phyloP scores from a whole-genome alignment of 2,329 filamentous ascomycete species.

The Rhynchosporium secalis region DNA sequence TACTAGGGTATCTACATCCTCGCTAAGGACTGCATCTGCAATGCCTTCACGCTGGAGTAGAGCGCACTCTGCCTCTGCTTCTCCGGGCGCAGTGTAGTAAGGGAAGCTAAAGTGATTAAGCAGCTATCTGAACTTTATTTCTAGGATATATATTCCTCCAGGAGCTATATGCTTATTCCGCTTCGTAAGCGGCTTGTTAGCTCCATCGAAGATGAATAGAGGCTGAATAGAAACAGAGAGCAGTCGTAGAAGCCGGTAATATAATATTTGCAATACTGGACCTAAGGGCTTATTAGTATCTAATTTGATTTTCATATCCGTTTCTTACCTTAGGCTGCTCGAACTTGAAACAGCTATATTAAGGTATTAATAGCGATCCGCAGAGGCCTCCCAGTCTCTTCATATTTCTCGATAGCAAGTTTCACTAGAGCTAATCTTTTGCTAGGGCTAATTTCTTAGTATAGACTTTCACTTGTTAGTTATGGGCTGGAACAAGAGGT shows the following conservation, averaged over 20 bases:
- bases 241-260: slow-evolving; percentile 82
- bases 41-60: slow-evolving; percentile 78
- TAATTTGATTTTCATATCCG: background rate
- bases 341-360: slow-evolving; percentile 96
- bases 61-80: slow-evolving; percentile 95
- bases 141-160: slow-evolving; percentile 64
- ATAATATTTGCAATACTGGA: slow-evolving; percentile 85
- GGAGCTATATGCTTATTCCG: slow-evolving; percentile 73
- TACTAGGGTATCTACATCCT: slow-evolving; percentile 97
- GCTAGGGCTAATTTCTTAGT: slow-evolving; percentile 82
- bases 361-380: slow-evolving; percentile 90
- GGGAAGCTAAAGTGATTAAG: slow-evolving; percentile 83
- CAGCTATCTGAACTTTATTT: slow-evolving; percentile 77
- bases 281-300: slow-evolving; percentile 61
- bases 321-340: slow-evolving; percentile 68
- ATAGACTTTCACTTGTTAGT: slow-evolving; percentile 62
- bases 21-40: slow-evolving; percentile 90
- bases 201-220: slow-evolving; percentile 88
- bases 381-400: slow-evolving; percentile 68
- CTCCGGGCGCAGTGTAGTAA: slow-evolving; percentile 83
- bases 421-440: slow-evolving; percentile 75
- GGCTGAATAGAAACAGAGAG: slow-evolving; percentile 75
- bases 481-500: background rate
- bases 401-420: slow-evolving; percentile 75
- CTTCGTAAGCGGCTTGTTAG: slow-evolving; percentile 83